A percentile compares a stretch with the other conserved stretches of the same genome.
Conservation (phyloP, 2,329 filamentous ascomycete species). For the Monilinia vaccinii-corymbosi region DNA sequence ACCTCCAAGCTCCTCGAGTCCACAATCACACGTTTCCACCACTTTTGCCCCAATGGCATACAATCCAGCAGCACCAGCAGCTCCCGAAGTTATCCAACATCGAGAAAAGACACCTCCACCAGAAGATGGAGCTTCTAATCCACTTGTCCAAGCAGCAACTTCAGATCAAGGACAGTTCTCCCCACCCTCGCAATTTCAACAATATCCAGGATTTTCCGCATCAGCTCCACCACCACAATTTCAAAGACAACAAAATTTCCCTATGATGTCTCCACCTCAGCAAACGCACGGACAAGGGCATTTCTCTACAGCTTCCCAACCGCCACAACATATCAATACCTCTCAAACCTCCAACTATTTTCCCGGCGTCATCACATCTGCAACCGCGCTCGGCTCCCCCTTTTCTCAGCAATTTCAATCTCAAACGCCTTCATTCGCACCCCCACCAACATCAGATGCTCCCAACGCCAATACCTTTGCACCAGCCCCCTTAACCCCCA, state of each 20-base stretch:
- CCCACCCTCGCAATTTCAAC: conserved; percentile 37
- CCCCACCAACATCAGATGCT: conserved; percentile 18
- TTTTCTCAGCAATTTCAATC: conserved; percentile 11
- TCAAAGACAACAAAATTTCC: conserved; percentile 6
- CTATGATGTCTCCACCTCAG: conserved; percentile 8
- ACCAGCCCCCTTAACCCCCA: conserved; percentile 20
- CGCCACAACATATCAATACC: conserved; percentile 5
- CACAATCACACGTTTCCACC: conserved; percentile 29
- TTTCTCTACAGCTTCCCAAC: not conserved
- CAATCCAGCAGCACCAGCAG: conserved; percentile 69
- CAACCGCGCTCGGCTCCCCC: conserved; percentile 17
- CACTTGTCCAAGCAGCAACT: conserved; percentile 47
- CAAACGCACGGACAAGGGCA: not conserved
- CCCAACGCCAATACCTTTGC: conserved; percentile 20
- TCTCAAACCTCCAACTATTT: conserved; percentile 26
- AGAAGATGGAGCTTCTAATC: conserved; percentile 53
- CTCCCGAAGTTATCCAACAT: conserved; percentile 61
- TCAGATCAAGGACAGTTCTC: conserved; percentile 48
- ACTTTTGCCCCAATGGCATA: conserved; percentile 55
- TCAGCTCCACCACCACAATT: conserved; percentile 15
- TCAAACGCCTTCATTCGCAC: conserved; percentile 13
- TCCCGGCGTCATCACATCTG: conserved; percentile 29
- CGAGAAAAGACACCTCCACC: conserved; percentile 74
- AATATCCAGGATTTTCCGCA: conserved; percentile 8
- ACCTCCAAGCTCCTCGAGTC: conserved; percentile 31